A percentile compares a stretch with the other conserved stretches of the same genome.
Evolutionary conservation across 306 rosid species (phyloP).

Genomic region (Ammopiptanthus mongolicus): DNA sequence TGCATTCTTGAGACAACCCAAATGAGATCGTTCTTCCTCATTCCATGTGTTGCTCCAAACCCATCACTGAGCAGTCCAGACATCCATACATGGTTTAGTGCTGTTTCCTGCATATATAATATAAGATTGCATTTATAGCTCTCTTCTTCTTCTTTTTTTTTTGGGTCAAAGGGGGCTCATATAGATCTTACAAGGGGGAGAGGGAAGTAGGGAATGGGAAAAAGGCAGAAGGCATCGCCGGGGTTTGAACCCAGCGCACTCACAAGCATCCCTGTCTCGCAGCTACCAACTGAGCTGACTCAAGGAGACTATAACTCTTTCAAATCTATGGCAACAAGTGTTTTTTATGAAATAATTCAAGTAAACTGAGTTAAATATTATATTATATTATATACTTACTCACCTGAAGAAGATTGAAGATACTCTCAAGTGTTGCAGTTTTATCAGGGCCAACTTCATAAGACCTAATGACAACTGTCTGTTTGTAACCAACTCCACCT

Average conservation of each 20-base stretch:
- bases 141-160: no score
- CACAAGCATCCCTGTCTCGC: no score
- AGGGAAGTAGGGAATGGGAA: no score
- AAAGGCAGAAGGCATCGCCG: no score
- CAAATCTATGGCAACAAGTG: background rate
- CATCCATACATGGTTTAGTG: slow-evolving; percentile 94
- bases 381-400: background rate
- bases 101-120: slow-evolving; percentile 62
- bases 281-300: no score
- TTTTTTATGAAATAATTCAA: background rate
- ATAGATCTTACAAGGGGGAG: no score
- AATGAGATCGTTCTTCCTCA: slow-evolving; percentile 77
- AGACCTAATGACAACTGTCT: slow-evolving; percentile 78
- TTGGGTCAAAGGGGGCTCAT: no score
- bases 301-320: no score
- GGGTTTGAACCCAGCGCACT: no score
- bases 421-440: slow-evolving; percentile 67
- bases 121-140: background rate
- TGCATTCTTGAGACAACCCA: slow-evolving; percentile 98
- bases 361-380: background rate
- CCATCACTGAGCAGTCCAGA: slow-evolving; percentile 87
- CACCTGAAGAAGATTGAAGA: slow-evolving; percentile 87
- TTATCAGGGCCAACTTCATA: slow-evolving; percentile 83
- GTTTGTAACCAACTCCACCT: slow-evolving; percentile 82
- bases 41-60: slow-evolving; percentile 95